These are phyloP conservation scores for Nigrospora sphaerica DNA, from an alignment of 2,329 filamentous ascomycete genomes.

Conservation along the genomic window DNA sequence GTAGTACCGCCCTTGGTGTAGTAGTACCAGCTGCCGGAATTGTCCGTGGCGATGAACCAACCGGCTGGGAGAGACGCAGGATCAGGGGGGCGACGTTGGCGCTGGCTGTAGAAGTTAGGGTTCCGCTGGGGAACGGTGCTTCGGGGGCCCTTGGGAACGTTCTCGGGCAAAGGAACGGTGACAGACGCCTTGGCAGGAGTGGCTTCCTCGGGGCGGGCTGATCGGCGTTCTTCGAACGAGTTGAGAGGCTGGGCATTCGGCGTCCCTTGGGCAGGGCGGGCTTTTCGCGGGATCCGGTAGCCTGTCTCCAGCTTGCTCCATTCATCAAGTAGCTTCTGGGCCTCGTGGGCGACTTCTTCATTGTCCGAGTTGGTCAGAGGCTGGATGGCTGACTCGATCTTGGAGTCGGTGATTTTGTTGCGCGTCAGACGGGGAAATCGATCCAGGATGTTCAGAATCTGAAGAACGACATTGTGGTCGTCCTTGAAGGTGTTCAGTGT, in stretches of 20 bases:
- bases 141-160: slow-evolving; percentile 51
- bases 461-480: slow-evolving; percentile 84
- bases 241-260: slow-evolving; percentile 36
- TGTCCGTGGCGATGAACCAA: slow-evolving; percentile 73
- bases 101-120: slow-evolving; percentile 39
- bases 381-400: slow-evolving; percentile 79
- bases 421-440: slow-evolving; percentile 83
- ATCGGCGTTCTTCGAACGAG: slow-evolving; percentile 58
- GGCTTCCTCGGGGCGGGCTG: slow-evolving; percentile 39
- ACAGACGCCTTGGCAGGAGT: slow-evolving; percentile 31
- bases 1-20: slow-evolving; percentile 73
- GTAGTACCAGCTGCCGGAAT: slow-evolving; percentile 71
- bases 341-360: slow-evolving; percentile 65
- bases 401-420: slow-evolving; percentile 95
- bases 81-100: slow-evolving; percentile 48
- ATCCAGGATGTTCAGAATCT: slow-evolving; percentile 84
- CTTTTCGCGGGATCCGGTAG: slow-evolving; percentile 89
- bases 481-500: slow-evolving; percentile 78
- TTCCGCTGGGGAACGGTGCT: slow-evolving; percentile 52
- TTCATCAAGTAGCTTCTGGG: slow-evolving; percentile 65
- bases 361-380: slow-evolving; percentile 62
- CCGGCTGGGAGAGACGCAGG: slow-evolving; percentile 59
- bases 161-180: slow-evolving; percentile 30
- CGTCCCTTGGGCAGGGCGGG: slow-evolving; percentile 53
- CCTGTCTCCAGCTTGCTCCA: slow-evolving; percentile 88